Evolutionary conservation across 371 early-diverging fungal species (phyloP).

Genomic region (Lichtheimia hyalospora): DNA sequence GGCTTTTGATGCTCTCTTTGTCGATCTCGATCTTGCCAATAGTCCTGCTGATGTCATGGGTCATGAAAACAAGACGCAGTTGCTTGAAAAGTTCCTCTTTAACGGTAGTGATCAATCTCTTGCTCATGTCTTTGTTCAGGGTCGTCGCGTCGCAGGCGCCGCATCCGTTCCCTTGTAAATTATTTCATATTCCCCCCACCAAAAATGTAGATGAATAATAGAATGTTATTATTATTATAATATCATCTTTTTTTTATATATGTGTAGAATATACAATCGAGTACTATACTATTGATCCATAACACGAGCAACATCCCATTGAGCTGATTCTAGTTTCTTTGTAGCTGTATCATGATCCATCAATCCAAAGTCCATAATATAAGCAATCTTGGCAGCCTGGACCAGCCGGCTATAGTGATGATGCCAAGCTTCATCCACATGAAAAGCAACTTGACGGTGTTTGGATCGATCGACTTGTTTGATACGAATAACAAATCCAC

Average conservation of each 20-base stretch:
- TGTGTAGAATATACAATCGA: not conserved
- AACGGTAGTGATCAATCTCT: constrained; percentile 65
- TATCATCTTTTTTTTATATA: not conserved
- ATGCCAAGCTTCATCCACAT: constrained; percentile 8
- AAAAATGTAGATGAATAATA: not conserved
- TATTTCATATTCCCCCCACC: not conserved
- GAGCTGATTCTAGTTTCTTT: constrained; percentile 11
- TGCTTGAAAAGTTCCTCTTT: constrained; percentile 67
- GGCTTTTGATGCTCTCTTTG: constrained; percentile 87
- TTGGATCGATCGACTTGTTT: constrained; percentile 49
- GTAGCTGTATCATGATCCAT: constrained; percentile 24
- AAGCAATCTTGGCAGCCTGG: constrained; percentile 18
- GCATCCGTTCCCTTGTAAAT: not conserved
- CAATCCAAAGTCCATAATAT: constrained; percentile 26
- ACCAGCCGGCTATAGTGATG: not conserved
- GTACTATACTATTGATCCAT: not conserved
- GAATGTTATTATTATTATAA: not conserved
- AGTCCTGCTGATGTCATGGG: constrained; percentile 56
- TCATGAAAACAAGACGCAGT: constrained; percentile 35
- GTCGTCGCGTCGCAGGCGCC: constrained; percentile 43
- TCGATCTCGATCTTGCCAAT: constrained; percentile 53
- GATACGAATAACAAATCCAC: constrained; percentile 54
- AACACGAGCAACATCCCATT: constrained; percentile 28
- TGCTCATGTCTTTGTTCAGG: constrained; percentile 59
- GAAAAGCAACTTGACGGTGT: not conserved